Evolutionary conservation across 176 grass and related monocot species (phyloP), one percentile per base, ranked within the genome.

Genomic region (Miscanthus lutarioriparius): DNA sequence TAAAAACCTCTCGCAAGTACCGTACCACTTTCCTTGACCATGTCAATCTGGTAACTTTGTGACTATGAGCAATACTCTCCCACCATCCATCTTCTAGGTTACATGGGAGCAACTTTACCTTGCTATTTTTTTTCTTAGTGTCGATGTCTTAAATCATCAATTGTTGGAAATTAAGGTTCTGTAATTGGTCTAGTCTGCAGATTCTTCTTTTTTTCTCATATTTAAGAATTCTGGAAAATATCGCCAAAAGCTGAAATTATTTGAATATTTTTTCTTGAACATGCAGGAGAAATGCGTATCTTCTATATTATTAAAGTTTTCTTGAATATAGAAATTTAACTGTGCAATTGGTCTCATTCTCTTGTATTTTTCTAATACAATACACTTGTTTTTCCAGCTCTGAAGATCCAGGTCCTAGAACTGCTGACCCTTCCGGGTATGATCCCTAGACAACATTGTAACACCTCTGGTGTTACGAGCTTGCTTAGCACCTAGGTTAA

Each of bases 341-440:
- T 48, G 12, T 72, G 12, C 78, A 51, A 6, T 83, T 81, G 20
- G 4, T 19, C 28, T 27, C 20, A 33, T 51, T 67, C 5, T 10
- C 43, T 45, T 78, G 27, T 73, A 37, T 48, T 74, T 66, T 28
- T 62, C 63, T 91, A 80, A 91, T 39, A 10, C 14, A 20, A 47
- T 26, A 22, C 66, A 33, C 10, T 87, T 89, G 6, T 80, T 72
- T 80, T 89, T 71, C 41, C 91, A 96, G 94, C 56, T 86, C 68
- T 26, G 89, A 85, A 67, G 71, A 35, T 66, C 40, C 26, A 62
- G 72, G 32, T 38, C 33, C 22, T 47, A 67, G 61, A 72, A 74
- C 62, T 77, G 27, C 85, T 75, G 87, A 92, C 83, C 82, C 81
- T 85, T 66, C 84, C 45, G 59, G 79, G 92, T 94, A 90, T 49